A percentile compares a stretch with the other conserved stretches of the same genome.
Evolutionary conservation across 2,329 filamentous ascomycete species (phyloP).

Genomic region (Byssothecium circinans): DNA sequence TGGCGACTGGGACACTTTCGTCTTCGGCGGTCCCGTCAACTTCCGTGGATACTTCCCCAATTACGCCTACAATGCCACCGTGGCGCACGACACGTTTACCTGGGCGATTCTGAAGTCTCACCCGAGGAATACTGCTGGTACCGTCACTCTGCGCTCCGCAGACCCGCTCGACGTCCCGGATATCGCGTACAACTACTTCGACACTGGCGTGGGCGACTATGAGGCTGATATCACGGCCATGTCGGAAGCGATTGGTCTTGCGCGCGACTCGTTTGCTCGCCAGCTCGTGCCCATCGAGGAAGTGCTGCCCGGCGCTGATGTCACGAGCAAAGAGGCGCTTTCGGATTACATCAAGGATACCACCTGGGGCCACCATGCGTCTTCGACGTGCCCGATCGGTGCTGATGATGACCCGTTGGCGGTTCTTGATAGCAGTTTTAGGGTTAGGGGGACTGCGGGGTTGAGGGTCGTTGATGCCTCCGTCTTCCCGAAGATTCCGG

Average conservation of each 20-base stretch:
- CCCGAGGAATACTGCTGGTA: conserved; percentile 63
- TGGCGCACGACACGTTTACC: conserved; percentile 51
- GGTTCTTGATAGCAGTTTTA: conserved; percentile 57
- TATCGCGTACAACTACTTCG: conserved; percentile 53
- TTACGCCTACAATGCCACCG: conserved; percentile 56
- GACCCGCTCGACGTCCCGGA: conserved; percentile 66
- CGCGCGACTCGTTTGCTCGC: conserved; percentile 47
- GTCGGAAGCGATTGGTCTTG: conserved; percentile 56
- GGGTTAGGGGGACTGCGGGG: conserved; percentile 54
- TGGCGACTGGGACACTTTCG: conserved; percentile 57
- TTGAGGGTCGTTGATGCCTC: conserved; percentile 52
- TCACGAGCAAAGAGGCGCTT: conserved; percentile 39
- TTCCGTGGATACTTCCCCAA: conserved; percentile 61
- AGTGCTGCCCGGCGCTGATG: conserved; percentile 52
- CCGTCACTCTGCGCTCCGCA: conserved; percentile 61
- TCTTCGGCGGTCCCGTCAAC: conserved; percentile 58
- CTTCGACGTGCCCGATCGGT: conserved; percentile 61
- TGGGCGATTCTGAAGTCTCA: conserved; percentile 62
- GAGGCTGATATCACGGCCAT: conserved; percentile 59
- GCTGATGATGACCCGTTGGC: conserved; percentile 51
- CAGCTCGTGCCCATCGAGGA: conserved; percentile 45
- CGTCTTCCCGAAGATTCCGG: conserved; percentile 46
- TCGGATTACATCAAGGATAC: conserved; percentile 34
- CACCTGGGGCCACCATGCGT: conserved; percentile 56
- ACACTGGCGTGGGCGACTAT: conserved; percentile 60